Base-by-base conservation (phyloP, 2,329 filamentous ascomycete genomes). In the Stagonosporopsis rhizophila region DNA sequence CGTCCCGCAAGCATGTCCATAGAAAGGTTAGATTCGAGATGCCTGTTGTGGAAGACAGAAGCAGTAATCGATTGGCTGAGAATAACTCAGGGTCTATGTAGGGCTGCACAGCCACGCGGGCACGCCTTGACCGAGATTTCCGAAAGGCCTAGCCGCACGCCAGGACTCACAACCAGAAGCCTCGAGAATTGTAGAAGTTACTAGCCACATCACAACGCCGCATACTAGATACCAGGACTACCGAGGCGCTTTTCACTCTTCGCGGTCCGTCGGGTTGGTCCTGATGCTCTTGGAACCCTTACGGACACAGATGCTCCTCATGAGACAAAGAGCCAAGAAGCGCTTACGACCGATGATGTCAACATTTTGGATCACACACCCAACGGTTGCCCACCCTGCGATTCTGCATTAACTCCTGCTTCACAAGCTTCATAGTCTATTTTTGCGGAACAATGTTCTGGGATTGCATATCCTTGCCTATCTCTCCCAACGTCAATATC, bases 201-300 rank as follows among this genome's bases (percentile, higher is more conserved):
- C 64, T 59, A 69, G 65, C 67, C 67, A 69, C 65, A 64, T 51
- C 17, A 59, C 52, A 32, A 61, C 56, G 59, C 55, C 35, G 42
- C 58, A 54, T n/a, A 7, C 41, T 28, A 14, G 3, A 8, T 4
- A 44, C 6, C 25, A 19, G 28, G 25, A 20, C 15, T 37, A 45
- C 55, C 50, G 44, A 49, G 39, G 44, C 12, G 4, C 39, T 45
- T 19, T n/a, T 27, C 40, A 17, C 19, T 35, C 27, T 4, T n/a
- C 38, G 23, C 8, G 38, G 28, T 20, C 25, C 40, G 28, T 40
- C 30, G 19, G 2, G 15, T 34, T 44, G 7, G n/a, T n/a, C 14
- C 51, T 40, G 41, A 39, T 42, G n/a, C 17, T 20, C 19, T 34
- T 9, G 11, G 15, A 42, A 17, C n/a, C 9, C 35, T 44, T 14